Evolutionary conservation across 345 rosid genomes (phyloP).

Genomic region (Gossypium anomalum): DNA sequence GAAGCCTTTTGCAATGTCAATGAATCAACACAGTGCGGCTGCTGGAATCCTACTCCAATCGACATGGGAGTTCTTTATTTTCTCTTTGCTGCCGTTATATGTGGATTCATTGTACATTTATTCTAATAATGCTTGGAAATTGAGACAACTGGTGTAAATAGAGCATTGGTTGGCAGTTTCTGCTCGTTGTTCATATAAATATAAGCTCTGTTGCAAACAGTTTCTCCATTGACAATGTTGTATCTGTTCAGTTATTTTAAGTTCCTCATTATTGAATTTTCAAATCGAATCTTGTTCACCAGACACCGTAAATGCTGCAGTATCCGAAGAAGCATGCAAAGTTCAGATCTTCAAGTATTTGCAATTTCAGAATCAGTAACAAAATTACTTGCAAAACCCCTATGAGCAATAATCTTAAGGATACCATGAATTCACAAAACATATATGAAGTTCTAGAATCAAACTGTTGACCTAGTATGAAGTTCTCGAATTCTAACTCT

Average conservation of each 20-base stretch:
- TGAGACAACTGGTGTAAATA: slow-evolving; percentile 32
- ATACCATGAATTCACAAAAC: no score
- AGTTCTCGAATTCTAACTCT: no score
- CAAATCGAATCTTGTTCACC: no score
- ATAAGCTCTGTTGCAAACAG: slow-evolving; percentile 18
- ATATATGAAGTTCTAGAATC: no score
- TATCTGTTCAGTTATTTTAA: not conserved
- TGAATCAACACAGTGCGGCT: slow-evolving; percentile 16
- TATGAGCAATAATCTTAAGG: no score
- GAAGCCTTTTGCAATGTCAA: slow-evolving; percentile 20
- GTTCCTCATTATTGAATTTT: not conserved
- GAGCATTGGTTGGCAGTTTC: not conserved
- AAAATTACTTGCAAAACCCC: no score
- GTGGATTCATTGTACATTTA: slow-evolving; percentile 38
- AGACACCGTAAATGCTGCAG: no score
- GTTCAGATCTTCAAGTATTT: not conserved
- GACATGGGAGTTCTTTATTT: slow-evolving; percentile 28
- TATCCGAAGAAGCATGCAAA: no score
- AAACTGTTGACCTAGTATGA: no score
- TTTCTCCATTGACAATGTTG: slow-evolving; percentile 20
- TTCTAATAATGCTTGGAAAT: slow-evolving; percentile 26
- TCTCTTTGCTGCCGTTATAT: slow-evolving; percentile 25
- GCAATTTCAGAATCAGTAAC: no score
- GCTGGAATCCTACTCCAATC: slow-evolving; percentile 26
- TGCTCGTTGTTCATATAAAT: slow-evolving; percentile 15